Conservation (phyloP, 495 filamentous ascomycete species). For the Gamarada debralockiae region DNA sequence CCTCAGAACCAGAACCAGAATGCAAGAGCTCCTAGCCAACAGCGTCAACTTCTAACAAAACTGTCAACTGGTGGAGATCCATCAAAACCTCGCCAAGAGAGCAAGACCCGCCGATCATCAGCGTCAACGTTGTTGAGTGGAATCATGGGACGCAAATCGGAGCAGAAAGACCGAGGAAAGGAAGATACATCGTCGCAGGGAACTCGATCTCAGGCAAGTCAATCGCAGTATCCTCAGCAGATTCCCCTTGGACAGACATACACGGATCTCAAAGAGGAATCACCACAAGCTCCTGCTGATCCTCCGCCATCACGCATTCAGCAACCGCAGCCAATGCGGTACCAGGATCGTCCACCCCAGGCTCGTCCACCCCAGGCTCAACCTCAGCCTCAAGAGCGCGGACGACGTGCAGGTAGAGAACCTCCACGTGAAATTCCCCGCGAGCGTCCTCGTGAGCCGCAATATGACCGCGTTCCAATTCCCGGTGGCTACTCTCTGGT, state of each 20-base stretch:
- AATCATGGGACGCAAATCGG: constrained; percentile 14
- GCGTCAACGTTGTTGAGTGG: constrained; percentile 19
- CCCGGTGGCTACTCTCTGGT: constrained; percentile 23
- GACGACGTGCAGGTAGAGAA: constrained; percentile 15
- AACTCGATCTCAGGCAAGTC: constrained; percentile 8
- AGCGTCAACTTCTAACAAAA: background rate
- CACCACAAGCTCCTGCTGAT: background rate
- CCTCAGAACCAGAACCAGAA: background rate
- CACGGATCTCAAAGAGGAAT: constrained; percentile 11
- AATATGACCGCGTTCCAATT: constrained; percentile 24
- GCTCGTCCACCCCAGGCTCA: background rate
- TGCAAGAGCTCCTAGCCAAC: constrained; percentile 20
- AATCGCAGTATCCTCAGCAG: constrained; percentile 4
- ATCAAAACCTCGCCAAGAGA: background rate
- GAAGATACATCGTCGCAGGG: constrained; percentile 4
- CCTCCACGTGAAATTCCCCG: background rate
- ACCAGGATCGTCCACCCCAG: background rate
- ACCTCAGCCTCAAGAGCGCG: constrained; percentile 11
- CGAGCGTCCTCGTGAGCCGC: constrained; percentile 4
- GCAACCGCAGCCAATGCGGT: background rate
- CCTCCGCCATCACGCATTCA: background rate
- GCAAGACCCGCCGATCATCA: constrained; percentile 14
- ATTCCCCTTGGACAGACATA: constrained; percentile 16
- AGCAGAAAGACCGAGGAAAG: constrained; percentile 10
- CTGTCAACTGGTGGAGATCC: constrained; percentile 1